Conservation (phyloP, 2,329 filamentous ascomycete species). For the Cercospora zeina region DNA sequence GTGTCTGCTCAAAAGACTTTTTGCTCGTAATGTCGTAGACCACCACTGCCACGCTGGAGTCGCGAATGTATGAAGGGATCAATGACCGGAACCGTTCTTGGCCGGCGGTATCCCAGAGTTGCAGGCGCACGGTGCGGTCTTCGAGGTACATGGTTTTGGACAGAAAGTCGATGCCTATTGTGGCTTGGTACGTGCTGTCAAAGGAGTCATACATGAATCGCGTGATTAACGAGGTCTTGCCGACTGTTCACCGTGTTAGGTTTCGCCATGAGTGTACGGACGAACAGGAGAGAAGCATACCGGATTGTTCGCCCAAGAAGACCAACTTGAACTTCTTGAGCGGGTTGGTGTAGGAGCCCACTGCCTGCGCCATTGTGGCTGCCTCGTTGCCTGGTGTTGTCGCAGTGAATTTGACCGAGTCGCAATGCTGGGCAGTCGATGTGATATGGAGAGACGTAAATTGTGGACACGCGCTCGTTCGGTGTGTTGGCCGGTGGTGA, state of each 20-base stretch:
- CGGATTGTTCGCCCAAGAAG: slow-evolving; percentile 97
- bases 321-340: slow-evolving; percentile 99
- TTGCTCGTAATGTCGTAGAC: slow-evolving; percentile 86
- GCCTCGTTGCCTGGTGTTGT: background rate
- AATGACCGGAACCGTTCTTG: slow-evolving; percentile 96
- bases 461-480: background rate
- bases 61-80: slow-evolving; percentile 97
- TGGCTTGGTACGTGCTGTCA: slow-evolving; percentile 99
- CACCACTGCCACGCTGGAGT: slow-evolving; percentile 95
- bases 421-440: slow-evolving; percentile 3
- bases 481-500: slow-evolving; percentile 7
- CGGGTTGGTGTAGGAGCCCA: slow-evolving; percentile 94
- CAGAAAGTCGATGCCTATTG: slow-evolving; percentile 98
- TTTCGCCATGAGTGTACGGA: slow-evolving; percentile 11
- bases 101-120: slow-evolving; percentile 97
- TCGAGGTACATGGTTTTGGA: slow-evolving; percentile 99
- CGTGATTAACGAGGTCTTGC: slow-evolving; percentile 97
- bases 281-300: slow-evolving; percentile 57
- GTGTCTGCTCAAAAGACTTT: slow-evolving; percentile 98
- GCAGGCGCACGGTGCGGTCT: slow-evolving; percentile 93
- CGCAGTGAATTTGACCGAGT: background rate
- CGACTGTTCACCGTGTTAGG: slow-evolving; percentile 62
- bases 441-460: background rate
- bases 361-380: slow-evolving; percentile 72
- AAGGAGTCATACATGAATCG: slow-evolving; percentile 99